Evolutionary conservation across 1,284 basidiomycete species (phyloP), one percentile per base, ranked within the genome.

Genomic region (Vanrija sp.): DNA sequence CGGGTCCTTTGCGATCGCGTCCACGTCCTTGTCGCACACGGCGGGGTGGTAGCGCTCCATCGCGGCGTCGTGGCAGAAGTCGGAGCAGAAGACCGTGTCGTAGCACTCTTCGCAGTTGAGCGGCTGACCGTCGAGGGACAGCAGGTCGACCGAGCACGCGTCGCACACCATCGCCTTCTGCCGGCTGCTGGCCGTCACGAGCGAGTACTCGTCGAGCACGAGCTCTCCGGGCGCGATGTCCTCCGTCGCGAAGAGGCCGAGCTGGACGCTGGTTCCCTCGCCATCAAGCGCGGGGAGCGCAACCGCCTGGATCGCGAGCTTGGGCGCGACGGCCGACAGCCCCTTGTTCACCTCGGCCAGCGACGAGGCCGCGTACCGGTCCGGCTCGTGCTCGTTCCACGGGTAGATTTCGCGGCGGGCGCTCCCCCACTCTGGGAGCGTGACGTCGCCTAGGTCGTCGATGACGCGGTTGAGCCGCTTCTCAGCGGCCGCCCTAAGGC

Each of bases 161-260:
- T 57, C 56, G 49, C 56, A 57, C 37, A 57, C 51, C 15, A 22
- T 41, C 36, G 48, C 52, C 49, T 54, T 54, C 22, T 38, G 42
- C 22, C 51, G 48, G 49, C 50, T 57, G 35, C 52, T 54, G 16
- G 56, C 56, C 8, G 56, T 57, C 24, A 57, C 31, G 31, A 57
- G 52, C 6, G 45, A 48, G 49, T 57, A 57, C 35, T 57, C 56
- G 16, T 47, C 20, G 22, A 57, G 48, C 19, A 54, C 52, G n/a
- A 43, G 37, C 46, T 57, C 56, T 25, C 56, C 56, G 9, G 56
- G 52, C 23, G 51, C 45, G 31, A 57, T 57, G 46, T 57, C 56
- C 52, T 51, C 56, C 6, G 20, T 45, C 9, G 56, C 56, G 27
- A 57, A 57, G 41, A 57, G 49, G 23, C 56, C 56, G 14, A 57